Conservation (phyloP, 306 rosid genomes). For the Malus asiatica region DNA sequence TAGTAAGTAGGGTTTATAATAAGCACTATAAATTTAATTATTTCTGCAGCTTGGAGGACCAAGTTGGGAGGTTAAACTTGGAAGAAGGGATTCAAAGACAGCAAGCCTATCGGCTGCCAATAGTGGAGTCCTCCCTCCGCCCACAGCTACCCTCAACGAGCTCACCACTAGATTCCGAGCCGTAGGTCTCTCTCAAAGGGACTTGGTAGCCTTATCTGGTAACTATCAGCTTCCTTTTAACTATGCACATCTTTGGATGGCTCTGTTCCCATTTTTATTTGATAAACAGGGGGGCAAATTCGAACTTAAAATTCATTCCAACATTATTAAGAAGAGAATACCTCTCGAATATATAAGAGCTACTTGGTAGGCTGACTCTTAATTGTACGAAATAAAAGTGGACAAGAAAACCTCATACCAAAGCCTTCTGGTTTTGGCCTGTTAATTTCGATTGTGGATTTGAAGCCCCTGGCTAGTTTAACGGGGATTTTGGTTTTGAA, state of each 20-base stretch:
- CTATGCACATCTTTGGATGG: not conserved
- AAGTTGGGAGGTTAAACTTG: conserved; percentile 57
- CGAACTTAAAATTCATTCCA: not conserved
- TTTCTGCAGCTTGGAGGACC: conserved; percentile 80
- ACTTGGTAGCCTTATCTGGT: conserved; percentile 92
- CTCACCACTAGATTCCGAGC: conserved; percentile 37
- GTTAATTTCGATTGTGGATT: not conserved
- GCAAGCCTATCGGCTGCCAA: conserved; percentile 49
- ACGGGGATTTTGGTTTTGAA: not conserved
- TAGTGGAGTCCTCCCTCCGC: conserved; percentile 61
- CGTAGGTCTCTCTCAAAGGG: conserved; percentile 51
- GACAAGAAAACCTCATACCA: not conserved
- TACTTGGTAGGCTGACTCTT: not conserved
- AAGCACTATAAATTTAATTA: not conserved
- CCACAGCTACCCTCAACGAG: conserved; percentile 27
- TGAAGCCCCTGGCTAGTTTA: not conserved
- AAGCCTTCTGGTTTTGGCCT: not conserved
- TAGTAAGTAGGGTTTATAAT: not conserved
- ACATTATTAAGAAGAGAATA: not conserved
- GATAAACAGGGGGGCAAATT: not conserved
- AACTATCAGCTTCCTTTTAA: not conserved
- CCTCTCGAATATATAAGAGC: not conserved
- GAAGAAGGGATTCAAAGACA: conserved; percentile 82
- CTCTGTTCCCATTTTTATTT: not conserved
- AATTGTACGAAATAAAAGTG: not conserved